Conservation (phyloP, 331 rosid genomes). For the Quercus tomentella region DNA sequence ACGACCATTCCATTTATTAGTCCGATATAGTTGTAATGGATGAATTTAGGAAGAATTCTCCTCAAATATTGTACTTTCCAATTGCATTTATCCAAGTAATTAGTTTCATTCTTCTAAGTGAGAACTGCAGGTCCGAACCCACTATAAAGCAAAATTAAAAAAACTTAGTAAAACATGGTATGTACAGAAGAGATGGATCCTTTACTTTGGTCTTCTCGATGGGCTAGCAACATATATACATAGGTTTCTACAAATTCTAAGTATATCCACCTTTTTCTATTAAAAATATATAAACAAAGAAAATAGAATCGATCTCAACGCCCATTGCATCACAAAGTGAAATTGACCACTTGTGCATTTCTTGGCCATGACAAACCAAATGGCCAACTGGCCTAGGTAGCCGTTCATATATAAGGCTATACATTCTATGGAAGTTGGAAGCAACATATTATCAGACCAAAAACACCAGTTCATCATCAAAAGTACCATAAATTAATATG, state of each 20-base stretch:
- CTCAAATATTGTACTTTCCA: too few relatives aligned
- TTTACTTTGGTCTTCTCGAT: background rate
- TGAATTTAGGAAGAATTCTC: too few relatives aligned
- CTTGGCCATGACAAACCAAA: background rate
- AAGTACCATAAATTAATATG: conserved; percentile 13
- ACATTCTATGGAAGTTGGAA: conserved; percentile 5
- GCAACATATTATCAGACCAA: background rate
- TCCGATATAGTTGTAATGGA: too few relatives aligned
- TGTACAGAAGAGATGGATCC: background rate
- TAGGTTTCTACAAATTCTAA: background rate
- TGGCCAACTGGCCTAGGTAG: conserved; percentile 10
- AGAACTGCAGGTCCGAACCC: too few relatives aligned
- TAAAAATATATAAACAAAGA: background rate
- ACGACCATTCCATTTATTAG: too few relatives aligned
- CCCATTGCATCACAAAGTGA: background rate
- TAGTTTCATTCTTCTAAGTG: too few relatives aligned
- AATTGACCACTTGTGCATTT: background rate
- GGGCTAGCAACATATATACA: background rate
- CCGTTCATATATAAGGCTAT: background rate
- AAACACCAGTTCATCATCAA: background rate
- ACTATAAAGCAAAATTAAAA: too few relatives aligned
- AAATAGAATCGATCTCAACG: background rate
- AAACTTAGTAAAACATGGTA: too few relatives aligned
- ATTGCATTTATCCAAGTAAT: too few relatives aligned
- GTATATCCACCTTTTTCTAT: background rate